These are phyloP conservation scores for Saccharomycopsis microspora DNA, from an alignment of 805 yeast genomes.

Conservation along the genomic window DNA sequence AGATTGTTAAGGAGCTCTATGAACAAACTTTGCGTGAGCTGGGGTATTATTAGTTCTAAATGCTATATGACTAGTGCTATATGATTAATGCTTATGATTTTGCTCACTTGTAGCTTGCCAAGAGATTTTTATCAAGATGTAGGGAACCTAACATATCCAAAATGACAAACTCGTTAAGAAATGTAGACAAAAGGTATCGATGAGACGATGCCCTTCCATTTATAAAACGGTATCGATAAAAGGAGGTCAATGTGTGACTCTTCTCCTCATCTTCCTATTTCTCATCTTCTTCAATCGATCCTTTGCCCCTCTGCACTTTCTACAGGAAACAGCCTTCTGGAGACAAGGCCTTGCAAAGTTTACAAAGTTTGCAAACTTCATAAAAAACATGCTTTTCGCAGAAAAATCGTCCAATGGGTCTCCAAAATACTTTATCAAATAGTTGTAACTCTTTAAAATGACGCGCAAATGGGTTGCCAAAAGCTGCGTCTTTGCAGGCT, in stretches of 20 bases:
- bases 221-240: too few relatives aligned
- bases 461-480: slow-evolving; percentile 38
- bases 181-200: not conserved
- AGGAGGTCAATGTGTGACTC: too few relatives aligned
- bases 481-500: slow-evolving; percentile 41
- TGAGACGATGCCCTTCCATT: too few relatives aligned
- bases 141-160: too few relatives aligned
- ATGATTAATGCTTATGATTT: too few relatives aligned
- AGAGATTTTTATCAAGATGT: too few relatives aligned
- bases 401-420: slow-evolving; percentile 47
- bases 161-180: not conserved
- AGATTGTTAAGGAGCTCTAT: too few relatives aligned
- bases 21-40: too few relatives aligned
- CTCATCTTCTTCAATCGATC: slow-evolving; percentile 12
- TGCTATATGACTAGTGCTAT: too few relatives aligned
- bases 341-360: slow-evolving; percentile 15
- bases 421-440: slow-evolving; percentile 59
- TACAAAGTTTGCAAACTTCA: slow-evolving; percentile 48
- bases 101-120: too few relatives aligned
- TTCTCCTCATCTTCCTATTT: slow-evolving; percentile 5
- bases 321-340: slow-evolving; percentile 12
- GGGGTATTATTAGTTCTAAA: too few relatives aligned
- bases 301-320: slow-evolving; percentile 12
- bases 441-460: slow-evolving; percentile 42
- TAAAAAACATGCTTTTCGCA: slow-evolving; percentile 48